Evolutionary conservation across 2,329 filamentous ascomycete species (phyloP).

Genomic region (Mycosphaerelloides madeirae): DNA sequence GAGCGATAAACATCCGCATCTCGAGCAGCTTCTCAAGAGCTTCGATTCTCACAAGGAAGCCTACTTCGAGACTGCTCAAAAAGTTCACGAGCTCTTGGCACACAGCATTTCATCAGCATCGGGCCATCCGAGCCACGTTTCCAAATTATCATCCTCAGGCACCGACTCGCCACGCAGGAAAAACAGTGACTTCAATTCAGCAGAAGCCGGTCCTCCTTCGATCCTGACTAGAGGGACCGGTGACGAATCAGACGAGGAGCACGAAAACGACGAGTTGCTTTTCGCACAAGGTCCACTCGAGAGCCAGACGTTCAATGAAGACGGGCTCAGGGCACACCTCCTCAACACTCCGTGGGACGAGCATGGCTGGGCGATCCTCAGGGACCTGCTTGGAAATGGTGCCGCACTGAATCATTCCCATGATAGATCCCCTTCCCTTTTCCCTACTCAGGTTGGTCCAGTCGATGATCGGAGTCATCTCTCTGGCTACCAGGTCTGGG

Average conservation of each 20-base stretch:
- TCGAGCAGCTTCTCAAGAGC: background rate
- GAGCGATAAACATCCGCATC: background rate
- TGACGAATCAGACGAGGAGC: conserved; percentile 35
- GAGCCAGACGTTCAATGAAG: conserved; percentile 38
- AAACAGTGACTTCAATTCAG: background rate
- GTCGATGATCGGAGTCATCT: conserved; percentile 40
- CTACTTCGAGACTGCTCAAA: conserved; percentile 3
- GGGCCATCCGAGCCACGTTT: background rate
- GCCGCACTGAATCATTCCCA: conserved; percentile 39
- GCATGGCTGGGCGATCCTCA: conserved; percentile 24
- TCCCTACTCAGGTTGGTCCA: conserved; percentile 38
- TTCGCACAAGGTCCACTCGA: conserved; percentile 41
- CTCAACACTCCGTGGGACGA: conserved; percentile 14
- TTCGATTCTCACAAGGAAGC: conserved; percentile 4
- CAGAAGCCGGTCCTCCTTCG: background rate
- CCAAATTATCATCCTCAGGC: background rate
- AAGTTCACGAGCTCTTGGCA: conserved; percentile 2
- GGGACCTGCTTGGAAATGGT: conserved; percentile 38
- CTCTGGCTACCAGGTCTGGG: conserved; percentile 55
- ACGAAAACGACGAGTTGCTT: conserved; percentile 32
- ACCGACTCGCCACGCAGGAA: background rate
- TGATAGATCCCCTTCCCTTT: conserved; percentile 43
- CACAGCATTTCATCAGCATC: background rate
- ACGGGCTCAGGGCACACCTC: conserved; percentile 43
- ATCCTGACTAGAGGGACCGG: conserved; percentile 16